Base-by-base conservation (phyloP, 306 rosid genomes). In the Heteromeles arbutifolia region DNA sequence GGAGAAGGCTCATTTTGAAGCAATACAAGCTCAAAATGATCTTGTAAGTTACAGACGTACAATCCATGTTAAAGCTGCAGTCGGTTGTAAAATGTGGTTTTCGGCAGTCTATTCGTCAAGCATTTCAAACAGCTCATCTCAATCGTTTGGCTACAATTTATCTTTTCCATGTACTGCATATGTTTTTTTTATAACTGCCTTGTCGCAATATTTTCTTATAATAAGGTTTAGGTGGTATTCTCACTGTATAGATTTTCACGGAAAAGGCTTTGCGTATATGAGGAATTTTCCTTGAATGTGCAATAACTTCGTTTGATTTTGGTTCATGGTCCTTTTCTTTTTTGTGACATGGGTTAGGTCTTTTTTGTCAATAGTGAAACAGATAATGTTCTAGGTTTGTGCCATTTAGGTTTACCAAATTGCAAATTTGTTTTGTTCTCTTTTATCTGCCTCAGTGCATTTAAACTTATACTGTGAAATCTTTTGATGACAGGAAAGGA, bases 1-100 rank as follows among this genome's bases (percentile, higher is more conserved):
- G 13, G 96, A 96, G 78, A 96, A 92, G 90, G 81, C 84, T 70
- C 83, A 96, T 85, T 81, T 77, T 69, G 89, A 92, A 77, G 89
- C 88, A 71, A 83, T 89, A 86, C 97, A 89, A 73, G 74, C 96
- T 78, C 93, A 87, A 79, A 70, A 31, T 68, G 91, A 89, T 86
- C 89, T 90, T 56, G 98, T 96, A 82, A 82, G 97, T 83, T 63
- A 48, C 61, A 26, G 29, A 65, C 8, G 80, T 63, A 41, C 61
- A 26, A 43, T 68, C 11, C 43, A 41, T 79, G 22, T 26, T 43
- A 6, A 65, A 76, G 9, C 32, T 39, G 29, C 18, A 15, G 37
- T 57, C 13, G 8, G 1, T n/a, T 57, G 62, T 57, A 57, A 57
- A 57, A n/a, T 57, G 61, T 54, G 15, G 26, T 56, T 22, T 22